A percentile compares a stretch with the other conserved stretches of the same genome.
Conservation (phyloP, 2,329 filamentous ascomycete genomes). For the Cladophialophora bantiana region DNA sequence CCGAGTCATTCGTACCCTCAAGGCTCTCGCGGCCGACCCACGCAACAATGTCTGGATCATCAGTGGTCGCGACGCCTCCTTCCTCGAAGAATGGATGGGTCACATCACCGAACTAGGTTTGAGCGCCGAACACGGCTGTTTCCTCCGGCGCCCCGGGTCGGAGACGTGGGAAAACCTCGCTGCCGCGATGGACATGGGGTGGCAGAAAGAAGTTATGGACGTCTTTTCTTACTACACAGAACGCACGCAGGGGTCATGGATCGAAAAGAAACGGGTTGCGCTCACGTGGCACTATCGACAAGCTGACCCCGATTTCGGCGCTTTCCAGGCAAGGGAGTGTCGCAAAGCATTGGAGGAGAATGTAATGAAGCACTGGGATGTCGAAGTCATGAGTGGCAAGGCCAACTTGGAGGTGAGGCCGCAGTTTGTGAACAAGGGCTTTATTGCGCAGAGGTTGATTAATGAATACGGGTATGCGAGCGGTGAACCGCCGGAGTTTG, state of each 20-base stretch:
- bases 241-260: slow-evolving; percentile 84
- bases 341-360: slow-evolving; percentile 80
- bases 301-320: slow-evolving; percentile 83
- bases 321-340: slow-evolving; percentile 80
- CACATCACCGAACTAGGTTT: slow-evolving; percentile 89
- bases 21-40: slow-evolving; percentile 77
- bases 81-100: slow-evolving; percentile 89
- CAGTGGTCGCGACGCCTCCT: slow-evolving; percentile 89
- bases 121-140: slow-evolving; percentile 95
- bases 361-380: slow-evolving; percentile 80
- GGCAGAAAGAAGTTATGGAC: slow-evolving; percentile 84
- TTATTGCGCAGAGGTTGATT: slow-evolving; percentile 86
- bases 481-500: slow-evolving; percentile 75
- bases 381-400: slow-evolving; percentile 96
- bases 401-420: slow-evolving; percentile 97
- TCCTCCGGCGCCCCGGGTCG: slow-evolving; percentile 80
- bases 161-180: slow-evolving; percentile 88
- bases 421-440: slow-evolving; percentile 96
- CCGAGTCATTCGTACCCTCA: slow-evolving; percentile 79
- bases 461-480: slow-evolving; percentile 67
- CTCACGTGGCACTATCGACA: slow-evolving; percentile 97
- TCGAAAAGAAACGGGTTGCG: slow-evolving; percentile 92
- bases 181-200: slow-evolving; percentile 85
- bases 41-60: slow-evolving; percentile 97
- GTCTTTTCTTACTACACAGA: slow-evolving; percentile 90